Evolutionary conservation across 2,329 filamentous ascomycete species (phyloP).

Genomic region (Fusarium nisikadoi): DNA sequence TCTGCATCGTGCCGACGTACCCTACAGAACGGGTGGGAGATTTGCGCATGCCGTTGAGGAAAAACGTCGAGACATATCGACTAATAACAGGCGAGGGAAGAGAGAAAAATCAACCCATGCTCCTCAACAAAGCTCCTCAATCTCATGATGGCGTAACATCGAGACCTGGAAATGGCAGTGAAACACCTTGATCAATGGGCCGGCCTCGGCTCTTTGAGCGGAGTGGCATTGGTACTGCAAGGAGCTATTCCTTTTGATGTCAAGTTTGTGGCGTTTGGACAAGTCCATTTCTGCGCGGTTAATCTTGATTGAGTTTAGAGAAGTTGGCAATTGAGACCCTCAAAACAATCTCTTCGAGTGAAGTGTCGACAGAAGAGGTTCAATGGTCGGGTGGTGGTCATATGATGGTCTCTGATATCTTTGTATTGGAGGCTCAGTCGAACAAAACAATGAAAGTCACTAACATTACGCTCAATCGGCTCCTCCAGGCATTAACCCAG

Average conservation of each 20-base stretch:
- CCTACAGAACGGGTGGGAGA: conserved; percentile 11
- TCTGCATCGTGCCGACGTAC: conserved; percentile 14
- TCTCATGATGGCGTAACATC: conserved; percentile 30
- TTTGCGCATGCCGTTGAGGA: conserved; percentile 30
- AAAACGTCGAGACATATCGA: conserved; percentile 27
- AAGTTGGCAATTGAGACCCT: not conserved
- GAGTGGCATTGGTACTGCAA: conserved; percentile 19
- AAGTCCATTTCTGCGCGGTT: conserved; percentile 34
- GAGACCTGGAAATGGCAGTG: conserved; percentile 30
- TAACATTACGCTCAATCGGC: not conserved
- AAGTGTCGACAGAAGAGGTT: not conserved
- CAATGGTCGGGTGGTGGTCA: not conserved
- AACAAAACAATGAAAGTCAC: not conserved
- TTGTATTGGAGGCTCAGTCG: not conserved
- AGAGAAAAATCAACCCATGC: conserved; percentile 10
- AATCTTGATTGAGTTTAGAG: conserved; percentile 36
- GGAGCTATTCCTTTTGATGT: conserved; percentile 25
- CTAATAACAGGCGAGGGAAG: conserved; percentile 8
- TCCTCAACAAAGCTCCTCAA: conserved; percentile 34
- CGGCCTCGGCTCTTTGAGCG: conserved; percentile 32
- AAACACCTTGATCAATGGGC: conserved; percentile 35
- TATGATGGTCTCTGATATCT: not conserved
- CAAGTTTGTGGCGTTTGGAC: conserved; percentile 27
- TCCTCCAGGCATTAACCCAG: conserved; percentile 6
- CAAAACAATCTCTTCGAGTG: not conserved